These are phyloP conservation scores for Candolleomyces aberdarensis DNA, from an alignment of 768 basidiomycete genomes.

Conservation along the genomic window DNA sequence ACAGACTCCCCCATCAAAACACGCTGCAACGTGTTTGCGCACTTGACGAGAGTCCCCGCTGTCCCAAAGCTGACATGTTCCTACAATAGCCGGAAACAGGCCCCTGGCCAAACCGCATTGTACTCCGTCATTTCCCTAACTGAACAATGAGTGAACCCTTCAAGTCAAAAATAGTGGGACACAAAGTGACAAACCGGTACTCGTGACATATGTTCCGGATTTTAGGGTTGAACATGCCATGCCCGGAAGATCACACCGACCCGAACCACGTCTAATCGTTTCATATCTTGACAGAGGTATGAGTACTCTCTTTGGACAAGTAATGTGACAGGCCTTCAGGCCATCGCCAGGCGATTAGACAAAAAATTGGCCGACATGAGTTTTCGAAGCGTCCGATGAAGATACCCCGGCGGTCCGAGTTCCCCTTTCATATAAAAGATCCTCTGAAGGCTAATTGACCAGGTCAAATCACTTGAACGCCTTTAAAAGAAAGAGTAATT, in stretches of 20 bases:
- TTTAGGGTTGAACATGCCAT: conserved; percentile 1
- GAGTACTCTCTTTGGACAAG: neutral
- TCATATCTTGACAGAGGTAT: neutral
- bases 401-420: neutral
- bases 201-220: neutral
- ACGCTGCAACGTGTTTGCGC: neutral
- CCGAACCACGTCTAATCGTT: neutral
- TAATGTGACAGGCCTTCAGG: neutral
- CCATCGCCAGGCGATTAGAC: neutral
- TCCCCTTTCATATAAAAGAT: neutral
- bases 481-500: no score
- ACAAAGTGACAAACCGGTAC: neutral
- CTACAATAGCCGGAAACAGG: neutral
- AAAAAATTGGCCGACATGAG: neutral
- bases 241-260: neutral
- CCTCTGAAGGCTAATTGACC: neutral
- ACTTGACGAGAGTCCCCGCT: neutral
- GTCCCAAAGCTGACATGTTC: neutral
- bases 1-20: neutral
- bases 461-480: neutral
- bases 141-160: no score
- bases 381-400: neutral
- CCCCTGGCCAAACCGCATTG: neutral
- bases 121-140: neutral
- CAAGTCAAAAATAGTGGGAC: neutral